These are phyloP conservation scores for Sporisorium iseilematis-ciliati DNA, from an alignment of 1,284 basidiomycete species.

Conservation along the genomic window DNA sequence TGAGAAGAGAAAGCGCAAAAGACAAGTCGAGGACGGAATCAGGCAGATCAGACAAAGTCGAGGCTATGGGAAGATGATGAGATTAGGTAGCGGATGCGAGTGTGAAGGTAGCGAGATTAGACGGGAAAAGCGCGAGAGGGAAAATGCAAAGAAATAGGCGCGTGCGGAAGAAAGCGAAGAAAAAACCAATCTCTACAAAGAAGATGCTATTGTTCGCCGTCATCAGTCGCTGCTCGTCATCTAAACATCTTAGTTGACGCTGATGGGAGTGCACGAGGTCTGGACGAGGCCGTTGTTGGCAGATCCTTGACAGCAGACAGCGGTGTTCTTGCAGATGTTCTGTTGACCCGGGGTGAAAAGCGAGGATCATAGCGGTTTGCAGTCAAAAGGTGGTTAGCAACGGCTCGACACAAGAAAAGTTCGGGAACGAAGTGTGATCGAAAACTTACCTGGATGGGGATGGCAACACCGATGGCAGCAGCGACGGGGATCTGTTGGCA, in stretches of 20 bases:
- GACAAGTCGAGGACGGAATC: background rate
- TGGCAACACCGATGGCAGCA: constrained; percentile 25
- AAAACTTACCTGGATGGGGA: constrained; percentile 21
- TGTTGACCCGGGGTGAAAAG: no score
- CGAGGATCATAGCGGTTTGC: no score
- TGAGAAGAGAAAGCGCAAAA: no score
- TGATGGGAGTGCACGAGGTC: constrained; percentile 55
- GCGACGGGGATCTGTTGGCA: constrained; percentile 51
- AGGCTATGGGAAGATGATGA: constrained; percentile 1
- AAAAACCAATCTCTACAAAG: background rate
- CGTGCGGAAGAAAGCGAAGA: constrained; percentile 4
- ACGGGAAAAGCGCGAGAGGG: background rate
- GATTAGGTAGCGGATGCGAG: constrained; percentile 6
- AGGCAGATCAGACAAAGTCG: background rate
- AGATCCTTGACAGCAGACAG: constrained; percentile 48
- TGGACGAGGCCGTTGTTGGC: constrained; percentile 58
- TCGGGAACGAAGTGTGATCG: no score
- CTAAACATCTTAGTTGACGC: constrained; percentile 44
- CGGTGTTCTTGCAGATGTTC: constrained; percentile 53
- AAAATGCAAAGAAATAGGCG: constrained; percentile 4
- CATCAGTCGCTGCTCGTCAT: background rate
- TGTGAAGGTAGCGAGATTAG: background rate
- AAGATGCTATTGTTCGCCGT: background rate
- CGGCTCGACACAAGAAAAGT: no score
- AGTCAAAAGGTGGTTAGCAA: no score